Conservation (phyloP, 2,329 filamentous ascomycete genomes). For the Lachnellula cervina region DNA sequence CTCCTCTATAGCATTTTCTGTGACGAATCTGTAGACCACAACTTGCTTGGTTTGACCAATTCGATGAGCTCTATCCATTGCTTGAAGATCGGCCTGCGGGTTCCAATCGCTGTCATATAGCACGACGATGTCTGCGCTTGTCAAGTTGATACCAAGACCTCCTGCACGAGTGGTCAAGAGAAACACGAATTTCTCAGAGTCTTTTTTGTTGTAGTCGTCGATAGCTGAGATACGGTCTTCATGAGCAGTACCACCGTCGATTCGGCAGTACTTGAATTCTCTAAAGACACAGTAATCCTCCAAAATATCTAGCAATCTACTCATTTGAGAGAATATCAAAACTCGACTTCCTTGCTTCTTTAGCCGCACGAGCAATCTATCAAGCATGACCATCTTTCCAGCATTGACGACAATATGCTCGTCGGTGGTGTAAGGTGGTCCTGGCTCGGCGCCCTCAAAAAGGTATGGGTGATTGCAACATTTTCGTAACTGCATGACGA, state of each 20-base stretch:
- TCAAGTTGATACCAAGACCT: constrained; percentile 94
- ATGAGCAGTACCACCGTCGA: constrained; percentile 93
- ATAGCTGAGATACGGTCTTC: constrained; percentile 97
- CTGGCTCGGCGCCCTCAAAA: constrained; percentile 94
- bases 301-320: constrained; percentile 89
- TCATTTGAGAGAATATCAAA: constrained; percentile 99
- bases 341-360: constrained; percentile 85
- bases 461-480: constrained; percentile 99
- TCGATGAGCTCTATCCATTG: constrained; percentile 97
- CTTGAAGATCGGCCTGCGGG: constrained; percentile 94
- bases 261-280: constrained; percentile 92
- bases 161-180: constrained; percentile 91
- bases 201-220: constrained; percentile 96
- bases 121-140: constrained; percentile 89
- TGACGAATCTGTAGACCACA: constrained; percentile 92
- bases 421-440: constrained; percentile 95
- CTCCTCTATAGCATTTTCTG: constrained; percentile 96
- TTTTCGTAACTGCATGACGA: constrained; percentile 98
- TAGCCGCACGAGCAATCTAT: constrained; percentile 82
- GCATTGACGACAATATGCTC: constrained; percentile 92
- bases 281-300: constrained; percentile 98
- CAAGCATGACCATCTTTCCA: constrained; percentile 95
- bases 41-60: constrained; percentile 99
- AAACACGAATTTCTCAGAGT: constrained; percentile 94
- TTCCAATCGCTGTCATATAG: constrained; percentile 99